Evolutionary conservation across 371 early-diverging fungal species (phyloP).

Genomic region (Mortierella sp.): DNA sequence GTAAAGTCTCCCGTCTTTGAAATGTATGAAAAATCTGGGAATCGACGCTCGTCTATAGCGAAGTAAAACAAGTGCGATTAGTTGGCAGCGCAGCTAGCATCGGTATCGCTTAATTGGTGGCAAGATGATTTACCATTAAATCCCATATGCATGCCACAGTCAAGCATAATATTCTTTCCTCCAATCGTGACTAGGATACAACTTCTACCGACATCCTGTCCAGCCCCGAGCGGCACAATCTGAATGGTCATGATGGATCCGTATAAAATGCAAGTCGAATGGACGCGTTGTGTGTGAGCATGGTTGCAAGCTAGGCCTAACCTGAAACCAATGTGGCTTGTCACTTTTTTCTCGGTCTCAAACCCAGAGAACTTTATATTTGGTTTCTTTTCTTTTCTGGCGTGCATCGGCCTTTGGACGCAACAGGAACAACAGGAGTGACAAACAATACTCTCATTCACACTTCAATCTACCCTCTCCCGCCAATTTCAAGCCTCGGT

Average conservation of each 20-base stretch:
- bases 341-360: not conserved
- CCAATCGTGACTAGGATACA: conserved; percentile 93
- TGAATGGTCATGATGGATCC: conserved; percentile 61
- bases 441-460: not conserved
- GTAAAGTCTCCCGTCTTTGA: conserved; percentile 88
- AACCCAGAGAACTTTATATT: too few relatives aligned
- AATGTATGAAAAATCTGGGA: conserved; percentile 98
- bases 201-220: conserved; percentile 94
- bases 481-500: not conserved
- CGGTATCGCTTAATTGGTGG: not conserved
- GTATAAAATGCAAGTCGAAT: not conserved
- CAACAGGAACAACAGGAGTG: not conserved
- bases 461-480: not conserved
- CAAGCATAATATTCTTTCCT: conserved; percentile 95
- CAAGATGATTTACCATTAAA: conserved; percentile 74
- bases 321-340: conserved; percentile 7
- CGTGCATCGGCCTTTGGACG: too few relatives aligned
- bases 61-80: not conserved
- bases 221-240: conserved; percentile 70
- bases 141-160: conserved; percentile 99
- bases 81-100: not conserved
- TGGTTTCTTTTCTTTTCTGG: not conserved
- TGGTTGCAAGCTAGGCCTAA: too few relatives aligned
- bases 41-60: conserved; percentile 85
- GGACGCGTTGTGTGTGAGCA: not conserved